Percentiles rank a stretch among this genome's conserved stretches.
phyloP scores from a whole-genome alignment of 179 eudicot genomes.

The Actinidia arguta region DNA sequence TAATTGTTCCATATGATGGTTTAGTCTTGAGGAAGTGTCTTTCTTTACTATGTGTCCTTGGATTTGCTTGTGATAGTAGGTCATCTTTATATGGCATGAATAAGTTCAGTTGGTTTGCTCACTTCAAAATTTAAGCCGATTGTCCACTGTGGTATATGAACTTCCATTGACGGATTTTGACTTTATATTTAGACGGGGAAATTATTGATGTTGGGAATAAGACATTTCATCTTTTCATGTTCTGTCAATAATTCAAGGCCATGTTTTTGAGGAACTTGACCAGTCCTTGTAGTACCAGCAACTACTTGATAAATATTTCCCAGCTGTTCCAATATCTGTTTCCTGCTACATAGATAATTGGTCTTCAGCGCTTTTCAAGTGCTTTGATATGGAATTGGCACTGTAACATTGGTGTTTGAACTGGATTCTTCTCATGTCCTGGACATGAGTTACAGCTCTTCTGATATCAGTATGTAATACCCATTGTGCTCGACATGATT shows the following conservation, averaged over 20 bases:
- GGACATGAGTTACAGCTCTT: constrained; percentile 3
- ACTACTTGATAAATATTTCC: background rate
- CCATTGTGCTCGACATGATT: background rate
- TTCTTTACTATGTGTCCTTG: background rate
- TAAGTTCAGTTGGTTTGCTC: background rate
- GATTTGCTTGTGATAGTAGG: constrained; percentile 4
- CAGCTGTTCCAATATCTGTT: background rate
- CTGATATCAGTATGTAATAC: background rate
- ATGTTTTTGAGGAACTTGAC: background rate
- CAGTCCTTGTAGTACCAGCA: background rate
- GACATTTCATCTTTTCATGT: background rate
- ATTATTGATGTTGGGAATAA: background rate
- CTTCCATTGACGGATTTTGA: constrained; percentile 13
- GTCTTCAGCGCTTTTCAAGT: background rate
- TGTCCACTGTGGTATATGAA: background rate
- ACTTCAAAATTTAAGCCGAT: background rate
- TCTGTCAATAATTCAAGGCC: background rate
- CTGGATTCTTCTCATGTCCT: background rate
- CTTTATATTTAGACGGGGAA: background rate
- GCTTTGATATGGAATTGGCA: constrained; percentile 12
- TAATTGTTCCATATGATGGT: background rate
- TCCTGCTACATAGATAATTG: background rate
- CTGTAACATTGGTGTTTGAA: background rate
- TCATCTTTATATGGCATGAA: background rate
- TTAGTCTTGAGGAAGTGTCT: constrained; percentile 6